These are phyloP conservation scores for Paulownia fortunei DNA, from an alignment of 257 asterid species.

Conservation along the genomic window DNA sequence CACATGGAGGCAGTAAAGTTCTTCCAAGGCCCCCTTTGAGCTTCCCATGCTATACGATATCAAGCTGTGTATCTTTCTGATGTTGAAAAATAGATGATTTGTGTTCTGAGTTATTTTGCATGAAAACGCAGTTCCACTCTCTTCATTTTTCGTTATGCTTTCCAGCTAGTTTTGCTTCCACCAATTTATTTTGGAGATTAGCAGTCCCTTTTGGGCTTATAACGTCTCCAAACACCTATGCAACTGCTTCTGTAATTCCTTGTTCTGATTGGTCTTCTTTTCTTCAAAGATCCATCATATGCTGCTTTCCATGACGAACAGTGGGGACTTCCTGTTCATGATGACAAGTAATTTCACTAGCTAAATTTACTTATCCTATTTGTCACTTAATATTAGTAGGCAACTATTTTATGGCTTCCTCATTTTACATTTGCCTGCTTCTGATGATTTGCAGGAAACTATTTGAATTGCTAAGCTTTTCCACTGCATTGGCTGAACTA, in stretches of 20 bases:
- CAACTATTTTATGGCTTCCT: constrained; percentile 29
- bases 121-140: neutral
- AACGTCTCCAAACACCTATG: constrained; percentile 24
- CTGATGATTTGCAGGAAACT: constrained; percentile 59
- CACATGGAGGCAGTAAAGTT: neutral
- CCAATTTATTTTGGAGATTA: constrained; percentile 7
- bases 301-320: constrained; percentile 83
- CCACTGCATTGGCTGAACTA: constrained; percentile 84
- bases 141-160: neutral
- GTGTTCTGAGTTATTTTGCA: neutral
- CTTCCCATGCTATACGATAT: constrained; percentile 9
- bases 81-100: neutral
- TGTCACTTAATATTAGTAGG: neutral
- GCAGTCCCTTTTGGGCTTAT: neutral
- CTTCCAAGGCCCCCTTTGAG: neutral
- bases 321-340: constrained; percentile 80
- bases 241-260: constrained; percentile 14
- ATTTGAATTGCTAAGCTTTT: constrained; percentile 74
- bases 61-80: neutral
- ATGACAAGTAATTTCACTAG: constrained; percentile 51
- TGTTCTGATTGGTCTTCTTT: constrained; percentile 40
- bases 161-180: constrained; percentile 3
- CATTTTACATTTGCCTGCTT: constrained; percentile 20
- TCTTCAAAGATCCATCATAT: constrained; percentile 56
- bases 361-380: constrained; percentile 22